These are phyloP conservation scores for Aspergillus sp. DNA, from an alignment of 2,329 filamentous ascomycete species.

Conservation along the genomic window DNA sequence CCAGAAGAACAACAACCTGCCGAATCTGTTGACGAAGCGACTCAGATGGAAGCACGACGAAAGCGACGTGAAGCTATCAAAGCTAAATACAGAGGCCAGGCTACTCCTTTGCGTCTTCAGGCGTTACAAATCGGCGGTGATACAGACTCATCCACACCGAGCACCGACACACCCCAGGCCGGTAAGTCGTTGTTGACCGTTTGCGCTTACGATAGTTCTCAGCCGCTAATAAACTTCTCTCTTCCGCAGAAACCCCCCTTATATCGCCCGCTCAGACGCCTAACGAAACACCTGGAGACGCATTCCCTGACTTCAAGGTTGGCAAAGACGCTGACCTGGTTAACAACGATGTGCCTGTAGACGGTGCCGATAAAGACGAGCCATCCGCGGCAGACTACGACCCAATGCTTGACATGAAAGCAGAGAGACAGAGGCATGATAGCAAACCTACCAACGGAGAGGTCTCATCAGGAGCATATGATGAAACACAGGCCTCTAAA, in stretches of 20 bases:
- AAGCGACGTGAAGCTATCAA: constrained; percentile 80
- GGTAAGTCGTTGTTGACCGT: constrained; percentile 26
- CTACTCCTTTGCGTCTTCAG: constrained; percentile 70
- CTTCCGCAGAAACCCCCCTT: too few relatives aligned
- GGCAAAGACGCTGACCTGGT: constrained; percentile 64
- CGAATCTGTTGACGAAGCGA: constrained; percentile 70
- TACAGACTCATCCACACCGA: constrained; percentile 48
- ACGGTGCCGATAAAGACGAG: constrained; percentile 58
- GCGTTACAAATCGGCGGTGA: constrained; percentile 63
- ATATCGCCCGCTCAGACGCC: constrained; percentile 45
- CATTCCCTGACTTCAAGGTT: constrained; percentile 59
- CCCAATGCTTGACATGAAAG: constrained; percentile 80
- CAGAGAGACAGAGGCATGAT: constrained; percentile 70
- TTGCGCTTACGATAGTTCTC: too few relatives aligned
- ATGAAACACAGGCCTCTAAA: constrained; percentile 52
- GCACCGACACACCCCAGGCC: constrained; percentile 40
- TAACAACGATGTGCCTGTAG: constrained; percentile 44
- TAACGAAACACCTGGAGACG: constrained; percentile 46
- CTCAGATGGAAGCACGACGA: constrained; percentile 78
- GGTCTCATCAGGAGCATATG: constrained; percentile 51
- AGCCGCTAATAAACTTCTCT: too few relatives aligned
- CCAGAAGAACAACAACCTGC: constrained; percentile 40
- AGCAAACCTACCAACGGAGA: constrained; percentile 53
- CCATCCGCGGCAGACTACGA: constrained; percentile 93
- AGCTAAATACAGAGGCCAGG: constrained; percentile 69